phyloP scores from a whole-genome alignment of 78 protist species.

The Mantamonas sphyraenae region DNA sequence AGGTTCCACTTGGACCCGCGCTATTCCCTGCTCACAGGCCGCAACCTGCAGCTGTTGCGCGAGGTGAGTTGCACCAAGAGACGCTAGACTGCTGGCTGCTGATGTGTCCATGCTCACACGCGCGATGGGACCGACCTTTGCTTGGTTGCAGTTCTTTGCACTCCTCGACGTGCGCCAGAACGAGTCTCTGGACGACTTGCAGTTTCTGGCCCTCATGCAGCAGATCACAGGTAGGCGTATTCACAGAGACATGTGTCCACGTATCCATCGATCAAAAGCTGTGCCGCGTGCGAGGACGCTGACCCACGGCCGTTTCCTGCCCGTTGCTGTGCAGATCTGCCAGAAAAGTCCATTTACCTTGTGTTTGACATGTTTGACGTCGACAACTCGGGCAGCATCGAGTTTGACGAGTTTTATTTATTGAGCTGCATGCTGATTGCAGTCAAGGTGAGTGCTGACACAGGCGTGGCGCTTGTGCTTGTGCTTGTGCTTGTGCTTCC shows the following conservation, averaged over 20 bases:
- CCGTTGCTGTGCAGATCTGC: no score
- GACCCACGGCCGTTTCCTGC: no score
- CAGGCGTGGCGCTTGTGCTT: no score
- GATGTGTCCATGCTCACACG: no score
- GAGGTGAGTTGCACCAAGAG: no score
- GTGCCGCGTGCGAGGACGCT: no score
- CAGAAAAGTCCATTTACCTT: not conserved
- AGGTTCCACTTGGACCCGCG: not conserved
- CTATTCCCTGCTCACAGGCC: not conserved
- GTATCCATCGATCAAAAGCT: no score
- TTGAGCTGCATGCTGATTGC: slow-evolving; percentile 11
- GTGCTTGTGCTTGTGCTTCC: no score
- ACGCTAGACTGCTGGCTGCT: no score
- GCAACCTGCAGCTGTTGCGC: not conserved
- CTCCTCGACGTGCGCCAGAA: not conserved
- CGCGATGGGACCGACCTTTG: no score
- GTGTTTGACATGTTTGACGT: slow-evolving; percentile 24
- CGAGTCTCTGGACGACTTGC: slow-evolving; percentile 8
- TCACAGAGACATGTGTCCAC: no score
- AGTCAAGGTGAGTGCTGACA: not conserved
- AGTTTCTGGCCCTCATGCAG: slow-evolving; percentile 5
- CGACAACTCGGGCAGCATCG: slow-evolving; percentile 2
- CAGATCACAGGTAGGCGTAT: no score
- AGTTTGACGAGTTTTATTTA: slow-evolving; percentile 17
- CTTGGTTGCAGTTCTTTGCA: not conserved